Evolutionary conservation across 306 rosid genomes (phyloP).

Genomic region (Arachis stenosperma): DNA sequence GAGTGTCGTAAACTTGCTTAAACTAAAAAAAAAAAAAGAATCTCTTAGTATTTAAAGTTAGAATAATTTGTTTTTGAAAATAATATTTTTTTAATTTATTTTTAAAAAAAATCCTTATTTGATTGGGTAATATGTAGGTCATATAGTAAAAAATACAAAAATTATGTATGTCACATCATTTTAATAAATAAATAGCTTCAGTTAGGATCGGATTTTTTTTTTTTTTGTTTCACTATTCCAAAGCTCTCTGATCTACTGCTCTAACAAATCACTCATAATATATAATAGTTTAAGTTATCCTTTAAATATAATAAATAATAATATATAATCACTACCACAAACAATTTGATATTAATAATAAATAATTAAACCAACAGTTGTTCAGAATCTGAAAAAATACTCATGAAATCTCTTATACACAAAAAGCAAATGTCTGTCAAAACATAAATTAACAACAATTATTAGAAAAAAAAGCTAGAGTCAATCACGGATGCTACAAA

Average conservation of each 20-base stretch:
- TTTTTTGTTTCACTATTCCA: not conserved
- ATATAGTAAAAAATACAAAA: no score
- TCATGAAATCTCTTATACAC: not conserved
- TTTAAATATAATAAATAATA: no score
- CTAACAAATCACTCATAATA: not conserved
- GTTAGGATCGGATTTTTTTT: no score
- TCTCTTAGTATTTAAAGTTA: no score
- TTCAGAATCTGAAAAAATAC: not conserved
- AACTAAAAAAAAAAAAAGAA: no score
- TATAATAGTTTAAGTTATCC: not conserved
- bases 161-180: no score
- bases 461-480: not conserved
- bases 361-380: not conserved
- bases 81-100: no score
- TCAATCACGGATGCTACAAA: slow-evolving; percentile 20
- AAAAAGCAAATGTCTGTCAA: not conserved
- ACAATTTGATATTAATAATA: not conserved
- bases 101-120: no score
- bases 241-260: not conserved
- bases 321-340: not conserved
- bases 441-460: not conserved
- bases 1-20: no score
- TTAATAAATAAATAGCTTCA: no score
- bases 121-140: no score
- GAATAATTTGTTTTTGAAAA: no score